Conservation (phyloP, 257 asterid genomes). For the Solanum commersonii region DNA sequence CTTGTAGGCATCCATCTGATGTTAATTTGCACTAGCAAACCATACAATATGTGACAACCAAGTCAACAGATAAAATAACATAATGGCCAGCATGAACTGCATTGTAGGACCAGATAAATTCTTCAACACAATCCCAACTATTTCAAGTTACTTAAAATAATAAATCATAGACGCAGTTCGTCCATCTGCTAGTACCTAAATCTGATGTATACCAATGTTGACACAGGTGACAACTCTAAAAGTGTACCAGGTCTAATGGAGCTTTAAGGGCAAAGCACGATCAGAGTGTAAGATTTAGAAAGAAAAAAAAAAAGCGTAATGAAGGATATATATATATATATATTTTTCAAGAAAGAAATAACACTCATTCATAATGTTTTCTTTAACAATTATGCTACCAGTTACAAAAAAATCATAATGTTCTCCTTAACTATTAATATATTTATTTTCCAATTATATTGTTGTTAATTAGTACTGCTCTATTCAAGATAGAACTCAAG, state of each 20-base stretch:
- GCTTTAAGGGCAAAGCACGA: not conserved
- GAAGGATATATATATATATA: not conserved
- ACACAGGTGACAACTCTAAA: not conserved
- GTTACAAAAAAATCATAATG: too few relatives aligned
- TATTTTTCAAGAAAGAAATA: not conserved
- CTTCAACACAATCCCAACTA: not conserved
- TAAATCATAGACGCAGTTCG: not conserved
- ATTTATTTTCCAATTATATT: not conserved
- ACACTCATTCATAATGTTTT: not conserved
- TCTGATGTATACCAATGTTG: not conserved
- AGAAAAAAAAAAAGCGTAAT: not conserved
- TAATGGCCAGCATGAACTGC: not conserved
- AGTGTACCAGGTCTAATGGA: not conserved
- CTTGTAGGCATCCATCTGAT: not conserved
- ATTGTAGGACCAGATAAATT: not conserved
- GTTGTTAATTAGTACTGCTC: not conserved
- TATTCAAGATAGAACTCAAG: not conserved
- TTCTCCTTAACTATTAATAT: not conserved
- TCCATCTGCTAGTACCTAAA: not conserved
- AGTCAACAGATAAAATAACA: not conserved
- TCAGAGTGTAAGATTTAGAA: not conserved
- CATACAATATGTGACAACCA: not conserved
- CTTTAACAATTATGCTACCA: not conserved
- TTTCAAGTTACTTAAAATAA: not conserved
- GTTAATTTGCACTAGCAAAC: not conserved